Evolutionary conservation across 2,329 filamentous ascomycete species (phyloP).

Genomic region (Paecilomyces variotii): DNA sequence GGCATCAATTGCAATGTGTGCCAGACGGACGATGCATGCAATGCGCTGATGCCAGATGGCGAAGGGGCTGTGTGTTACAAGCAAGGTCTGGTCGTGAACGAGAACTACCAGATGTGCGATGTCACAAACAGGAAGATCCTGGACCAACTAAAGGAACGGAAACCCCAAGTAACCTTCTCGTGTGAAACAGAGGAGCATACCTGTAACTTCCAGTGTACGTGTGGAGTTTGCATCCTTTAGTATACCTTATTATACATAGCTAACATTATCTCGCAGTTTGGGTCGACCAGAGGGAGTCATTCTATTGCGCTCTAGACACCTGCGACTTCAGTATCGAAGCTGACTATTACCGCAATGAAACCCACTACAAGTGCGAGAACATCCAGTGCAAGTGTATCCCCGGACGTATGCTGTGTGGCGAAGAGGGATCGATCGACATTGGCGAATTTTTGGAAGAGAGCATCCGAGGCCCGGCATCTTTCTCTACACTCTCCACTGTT

Average conservation of each 20-base stretch:
- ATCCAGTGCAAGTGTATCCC: slow-evolving; percentile 83
- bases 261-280: slow-evolving; percentile 56
- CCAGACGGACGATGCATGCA: slow-evolving; percentile 71
- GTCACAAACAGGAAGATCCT: slow-evolving; percentile 95
- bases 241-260: slow-evolving; percentile 5
- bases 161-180: slow-evolving; percentile 89
- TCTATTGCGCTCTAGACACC: slow-evolving; percentile 83
- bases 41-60: slow-evolving; percentile 75
- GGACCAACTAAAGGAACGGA: slow-evolving; percentile 72
- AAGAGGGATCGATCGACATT: slow-evolving; percentile 84
- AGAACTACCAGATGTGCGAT: slow-evolving; percentile 97
- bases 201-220: slow-evolving; percentile 90
- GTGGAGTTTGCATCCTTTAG: background rate
- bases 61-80: slow-evolving; percentile 86
- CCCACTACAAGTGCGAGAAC: slow-evolving; percentile 74
- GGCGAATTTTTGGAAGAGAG: slow-evolving; percentile 74
- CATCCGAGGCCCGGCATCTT: slow-evolving; percentile 82
- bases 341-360: slow-evolving; percentile 65
- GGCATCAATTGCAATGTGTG: slow-evolving; percentile 99
- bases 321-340: slow-evolving; percentile 68
- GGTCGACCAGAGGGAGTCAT: slow-evolving; percentile 89
- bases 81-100: slow-evolving; percentile 79
- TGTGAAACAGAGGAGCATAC: slow-evolving; percentile 66
- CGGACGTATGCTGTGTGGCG: slow-evolving; percentile 88
- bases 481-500: slow-evolving; percentile 57